Conservation (phyloP, 768 basidiomycete species). For the Naganishia antarctica region DNA sequence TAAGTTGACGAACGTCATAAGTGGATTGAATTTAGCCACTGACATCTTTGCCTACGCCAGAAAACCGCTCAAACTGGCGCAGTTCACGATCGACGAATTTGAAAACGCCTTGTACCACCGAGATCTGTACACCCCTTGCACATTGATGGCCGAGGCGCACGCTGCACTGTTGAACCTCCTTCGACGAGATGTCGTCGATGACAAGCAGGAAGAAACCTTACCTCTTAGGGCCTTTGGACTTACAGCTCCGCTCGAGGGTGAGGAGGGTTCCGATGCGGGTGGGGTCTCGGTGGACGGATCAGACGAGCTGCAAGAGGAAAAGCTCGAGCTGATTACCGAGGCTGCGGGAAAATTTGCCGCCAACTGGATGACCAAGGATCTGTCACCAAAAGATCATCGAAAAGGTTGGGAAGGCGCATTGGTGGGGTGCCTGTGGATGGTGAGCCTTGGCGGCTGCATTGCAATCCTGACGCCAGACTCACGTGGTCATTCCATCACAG, state of each 20-base stretch:
- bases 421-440: constrained; percentile 46
- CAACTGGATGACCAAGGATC: constrained; percentile 37
- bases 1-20: constrained; percentile 51
- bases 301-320: constrained; percentile 42
- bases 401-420: constrained; percentile 46
- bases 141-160: constrained; percentile 80
- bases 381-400: constrained; percentile 34
- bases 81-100: constrained; percentile 88
- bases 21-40: constrained; percentile 7
- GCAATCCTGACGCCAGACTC: neutral
- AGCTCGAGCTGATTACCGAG: constrained; percentile 39
- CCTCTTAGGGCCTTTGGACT: constrained; percentile 27
- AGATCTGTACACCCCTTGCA: constrained; percentile 61
- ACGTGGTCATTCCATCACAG: constrained; percentile 13
- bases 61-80: constrained; percentile 77
- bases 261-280: neutral
- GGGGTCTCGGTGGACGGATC: constrained; percentile 14
- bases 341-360: constrained; percentile 30
- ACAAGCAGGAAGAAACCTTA: constrained; percentile 12
- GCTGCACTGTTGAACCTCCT: constrained; percentile 77
- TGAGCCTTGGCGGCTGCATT: neutral
- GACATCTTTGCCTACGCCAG: constrained; percentile 52
- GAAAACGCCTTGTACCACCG: constrained; percentile 79
- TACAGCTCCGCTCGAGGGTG: neutral
- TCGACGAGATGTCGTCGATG: constrained; percentile 57